Evolutionary conservation across 2,329 filamentous ascomycete genomes (phyloP).

Genomic region (Gnomoniopsis sp.): DNA sequence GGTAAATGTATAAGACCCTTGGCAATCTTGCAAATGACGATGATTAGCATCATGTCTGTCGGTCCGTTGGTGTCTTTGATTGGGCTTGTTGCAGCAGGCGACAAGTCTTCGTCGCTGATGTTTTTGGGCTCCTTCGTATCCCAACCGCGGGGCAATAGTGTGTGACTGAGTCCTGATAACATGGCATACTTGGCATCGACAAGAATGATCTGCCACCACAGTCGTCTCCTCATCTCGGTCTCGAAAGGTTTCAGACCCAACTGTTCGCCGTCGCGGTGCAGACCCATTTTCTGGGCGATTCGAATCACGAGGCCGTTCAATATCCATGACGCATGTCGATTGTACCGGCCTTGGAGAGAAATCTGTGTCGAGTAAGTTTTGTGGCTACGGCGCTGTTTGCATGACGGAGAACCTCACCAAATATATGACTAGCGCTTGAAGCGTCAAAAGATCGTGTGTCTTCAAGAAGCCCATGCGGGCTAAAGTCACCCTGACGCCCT

Average conservation of each 20-base stretch:
- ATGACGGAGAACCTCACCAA: slow-evolving; percentile 36
- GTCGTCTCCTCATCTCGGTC: slow-evolving; percentile 62
- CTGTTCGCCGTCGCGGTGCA: slow-evolving; percentile 58
- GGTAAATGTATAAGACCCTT: slow-evolving; percentile 46
- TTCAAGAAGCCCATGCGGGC: slow-evolving; percentile 55
- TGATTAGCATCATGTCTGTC: slow-evolving; percentile 58
- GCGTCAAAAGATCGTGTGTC: slow-evolving; percentile 53
- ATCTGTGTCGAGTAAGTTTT: slow-evolving; percentile 34
- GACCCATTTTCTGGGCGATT: slow-evolving; percentile 65
- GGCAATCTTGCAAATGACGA: slow-evolving; percentile 48
- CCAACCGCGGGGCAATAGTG: slow-evolving; percentile 49
- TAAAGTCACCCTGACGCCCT: slow-evolving; percentile 48
- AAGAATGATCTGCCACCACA: slow-evolving; percentile 65
- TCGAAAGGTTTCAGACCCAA: slow-evolving; percentile 59
- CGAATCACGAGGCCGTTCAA: slow-evolving; percentile 59
- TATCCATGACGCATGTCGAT: slow-evolving; percentile 58
- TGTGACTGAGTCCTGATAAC: slow-evolving; percentile 54
- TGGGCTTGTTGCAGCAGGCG: slow-evolving; percentile 48
- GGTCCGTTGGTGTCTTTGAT: slow-evolving; percentile 51
- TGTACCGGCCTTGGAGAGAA: slow-evolving; percentile 55
- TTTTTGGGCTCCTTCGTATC: slow-evolving; percentile 55
- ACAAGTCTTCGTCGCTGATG: slow-evolving; percentile 57
- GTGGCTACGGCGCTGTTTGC: neutral
- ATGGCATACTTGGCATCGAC: slow-evolving; percentile 56
- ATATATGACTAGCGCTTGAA: slow-evolving; percentile 59